phyloP scores from a whole-genome alignment of 352 stramenopile species.

The Phytophthora boehmeriae region DNA sequence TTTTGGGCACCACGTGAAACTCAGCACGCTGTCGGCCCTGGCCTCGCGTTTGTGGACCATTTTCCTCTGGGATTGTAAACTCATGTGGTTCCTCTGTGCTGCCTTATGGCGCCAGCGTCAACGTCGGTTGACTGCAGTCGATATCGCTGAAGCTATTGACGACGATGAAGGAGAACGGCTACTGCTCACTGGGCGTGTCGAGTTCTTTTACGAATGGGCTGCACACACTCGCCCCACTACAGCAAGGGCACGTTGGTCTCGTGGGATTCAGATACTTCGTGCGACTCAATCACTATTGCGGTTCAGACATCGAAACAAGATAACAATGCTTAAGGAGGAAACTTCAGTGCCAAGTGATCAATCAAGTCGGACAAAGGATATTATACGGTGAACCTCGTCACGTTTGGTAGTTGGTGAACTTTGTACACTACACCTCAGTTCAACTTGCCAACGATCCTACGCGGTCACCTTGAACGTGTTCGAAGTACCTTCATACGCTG shows the following conservation, averaged over 20 bases:
- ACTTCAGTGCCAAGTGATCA: too few relatives aligned
- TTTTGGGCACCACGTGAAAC: slow-evolving; percentile 6
- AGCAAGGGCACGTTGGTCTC: slow-evolving; percentile 7
- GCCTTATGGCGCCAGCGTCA: slow-evolving; percentile 13
- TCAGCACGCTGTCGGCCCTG: slow-evolving; percentile 24
- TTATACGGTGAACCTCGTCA: too few relatives aligned
- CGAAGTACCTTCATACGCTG: slow-evolving; percentile 39
- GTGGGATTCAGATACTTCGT: slow-evolving; percentile 8
- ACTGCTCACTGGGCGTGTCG: slow-evolving; percentile 26
- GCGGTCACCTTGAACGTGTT: slow-evolving; percentile 29
- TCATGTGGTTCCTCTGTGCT: slow-evolving; percentile 30
- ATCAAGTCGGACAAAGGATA: too few relatives aligned
- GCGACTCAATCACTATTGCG: slow-evolving; percentile 3
- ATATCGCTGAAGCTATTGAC: slow-evolving; percentile 1
- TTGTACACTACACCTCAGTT: too few relatives aligned
- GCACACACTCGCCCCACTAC: slow-evolving; percentile 5
- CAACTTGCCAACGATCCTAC: neutral
- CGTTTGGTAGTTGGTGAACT: too few relatives aligned
- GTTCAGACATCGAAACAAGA: neutral
- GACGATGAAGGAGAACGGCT: slow-evolving; percentile 30
- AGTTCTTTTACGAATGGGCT: slow-evolving; percentile 34
- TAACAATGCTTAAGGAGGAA: neutral
- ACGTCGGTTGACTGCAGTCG: slow-evolving; percentile 7
- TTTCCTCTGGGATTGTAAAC: slow-evolving; percentile 32
- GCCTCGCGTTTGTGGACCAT: slow-evolving; percentile 27